These are phyloP conservation scores for Rosa hybrid DNA, from an alignment of 331 rosid genomes.

Conservation along the genomic window DNA sequence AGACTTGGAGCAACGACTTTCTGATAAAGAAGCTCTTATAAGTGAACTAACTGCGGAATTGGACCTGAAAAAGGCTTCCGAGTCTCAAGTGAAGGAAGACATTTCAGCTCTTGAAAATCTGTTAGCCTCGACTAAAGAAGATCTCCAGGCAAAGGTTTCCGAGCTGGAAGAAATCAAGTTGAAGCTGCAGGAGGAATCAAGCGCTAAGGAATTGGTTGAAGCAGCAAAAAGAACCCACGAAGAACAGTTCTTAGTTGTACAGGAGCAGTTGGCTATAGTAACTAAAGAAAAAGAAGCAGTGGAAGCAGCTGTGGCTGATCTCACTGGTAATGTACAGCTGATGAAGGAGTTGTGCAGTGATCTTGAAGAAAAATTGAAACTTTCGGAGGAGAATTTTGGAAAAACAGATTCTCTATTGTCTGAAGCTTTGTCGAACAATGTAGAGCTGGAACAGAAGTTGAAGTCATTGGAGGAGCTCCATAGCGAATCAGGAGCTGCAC, in stretches of 20 bases:
- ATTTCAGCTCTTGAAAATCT: constrained; percentile 57
- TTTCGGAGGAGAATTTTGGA: constrained; percentile 55
- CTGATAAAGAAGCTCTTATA: constrained; percentile 55
- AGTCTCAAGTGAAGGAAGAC: constrained; percentile 67
- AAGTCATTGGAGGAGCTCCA: constrained; percentile 76
- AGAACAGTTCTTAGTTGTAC: constrained; percentile 38
- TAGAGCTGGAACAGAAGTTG: constrained; percentile 79
- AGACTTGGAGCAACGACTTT: constrained; percentile 51
- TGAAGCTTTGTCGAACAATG: constrained; percentile 61
- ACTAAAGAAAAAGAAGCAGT: constrained; percentile 51
- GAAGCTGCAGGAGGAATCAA: constrained; percentile 68
- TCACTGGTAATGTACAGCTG: constrained; percentile 42
- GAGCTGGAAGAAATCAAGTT: constrained; percentile 57
- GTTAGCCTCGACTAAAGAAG: constrained; percentile 59
- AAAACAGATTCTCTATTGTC: constrained; percentile 71
- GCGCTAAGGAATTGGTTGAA: constrained; percentile 54
- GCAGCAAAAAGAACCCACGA: constrained; percentile 49
- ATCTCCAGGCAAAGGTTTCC: constrained; percentile 53
- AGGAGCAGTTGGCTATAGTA: constrained; percentile 50
- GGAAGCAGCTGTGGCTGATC: constrained; percentile 54
- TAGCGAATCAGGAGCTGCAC: constrained; percentile 57
- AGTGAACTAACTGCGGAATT: constrained; percentile 59
- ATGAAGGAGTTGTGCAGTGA: constrained; percentile 51
- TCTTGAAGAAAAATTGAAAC: constrained; percentile 67
- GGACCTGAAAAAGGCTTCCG: constrained; percentile 55